These are phyloP conservation scores for Penicillium sp. DNA, from an alignment of 2,329 filamentous ascomycete species.

Conservation along the genomic window DNA sequence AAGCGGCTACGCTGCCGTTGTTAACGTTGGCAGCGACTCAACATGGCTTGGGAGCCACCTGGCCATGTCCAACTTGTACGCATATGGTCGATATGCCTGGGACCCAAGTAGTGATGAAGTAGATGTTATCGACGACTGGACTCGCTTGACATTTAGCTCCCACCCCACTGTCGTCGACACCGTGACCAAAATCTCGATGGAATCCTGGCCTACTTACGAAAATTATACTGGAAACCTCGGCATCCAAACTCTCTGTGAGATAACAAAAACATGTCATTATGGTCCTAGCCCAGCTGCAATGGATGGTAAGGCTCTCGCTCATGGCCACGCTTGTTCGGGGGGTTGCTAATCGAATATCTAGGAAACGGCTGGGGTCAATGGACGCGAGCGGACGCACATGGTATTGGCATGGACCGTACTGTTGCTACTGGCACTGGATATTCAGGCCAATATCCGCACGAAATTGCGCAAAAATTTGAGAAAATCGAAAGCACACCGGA, in stretches of 20 bases:
- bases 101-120: slow-evolving; percentile 50
- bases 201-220: slow-evolving; percentile 68
- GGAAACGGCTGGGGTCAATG: slow-evolving; percentile 69
- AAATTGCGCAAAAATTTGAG: slow-evolving; percentile 58
- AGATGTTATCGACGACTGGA: slow-evolving; percentile 61
- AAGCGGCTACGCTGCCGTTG: slow-evolving; percentile 62
- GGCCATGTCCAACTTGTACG: slow-evolving; percentile 68
- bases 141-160: slow-evolving; percentile 60
- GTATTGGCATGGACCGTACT: slow-evolving; percentile 69
- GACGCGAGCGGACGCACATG: slow-evolving; percentile 58
- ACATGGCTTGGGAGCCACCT: slow-evolving; percentile 69
- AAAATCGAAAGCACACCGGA: slow-evolving; percentile 61
- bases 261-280: slow-evolving; percentile 59
- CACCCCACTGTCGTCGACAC: slow-evolving; percentile 54
- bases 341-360: too few relatives aligned
- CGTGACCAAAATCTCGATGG: slow-evolving; percentile 61
- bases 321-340: too few relatives aligned
- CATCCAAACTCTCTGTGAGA: slow-evolving; percentile 65
- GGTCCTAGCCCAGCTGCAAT: slow-evolving; percentile 65
- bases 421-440: slow-evolving; percentile 64
- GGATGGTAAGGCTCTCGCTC: too few relatives aligned
- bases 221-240: slow-evolving; percentile 68
- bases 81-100: slow-evolving; percentile 66
- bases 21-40: slow-evolving; percentile 62
- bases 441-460: slow-evolving; percentile 62